phyloP scores from a whole-genome alignment of 192 early-diverging fungal species.

The Funneliformis geosporum region DNA sequence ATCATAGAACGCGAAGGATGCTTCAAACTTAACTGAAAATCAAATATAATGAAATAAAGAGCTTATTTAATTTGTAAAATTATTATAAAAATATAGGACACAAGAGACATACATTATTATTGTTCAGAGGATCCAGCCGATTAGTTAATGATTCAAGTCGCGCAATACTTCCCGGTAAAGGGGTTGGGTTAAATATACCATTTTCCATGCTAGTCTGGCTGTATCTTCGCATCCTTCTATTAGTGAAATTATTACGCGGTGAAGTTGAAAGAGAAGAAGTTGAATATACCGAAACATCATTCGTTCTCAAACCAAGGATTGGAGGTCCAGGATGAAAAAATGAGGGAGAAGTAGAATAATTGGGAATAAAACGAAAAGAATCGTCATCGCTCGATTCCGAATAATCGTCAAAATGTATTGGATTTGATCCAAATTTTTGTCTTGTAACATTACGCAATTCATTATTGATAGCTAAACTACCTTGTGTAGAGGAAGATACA shows the following conservation, averaged over 20 bases:
- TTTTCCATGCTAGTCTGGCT: constrained; percentile 62
- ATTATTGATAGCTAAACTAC: not conserved
- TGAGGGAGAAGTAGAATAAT: constrained; percentile 14
- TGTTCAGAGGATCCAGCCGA: not conserved
- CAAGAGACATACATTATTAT: not conserved
- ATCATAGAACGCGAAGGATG: constrained; percentile 51
- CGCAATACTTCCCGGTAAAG: constrained; percentile 40
- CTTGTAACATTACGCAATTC: not conserved
- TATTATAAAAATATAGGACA: not conserved
- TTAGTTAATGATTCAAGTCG: not conserved
- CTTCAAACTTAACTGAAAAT: constrained; percentile 37
- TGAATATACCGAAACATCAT: constrained; percentile 20
- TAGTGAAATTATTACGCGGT: constrained; percentile 42
- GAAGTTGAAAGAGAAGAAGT: constrained; percentile 20
- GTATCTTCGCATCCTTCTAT: constrained; percentile 45
- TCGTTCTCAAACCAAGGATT: constrained; percentile 36
- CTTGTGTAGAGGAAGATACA: constrained; percentile 33
- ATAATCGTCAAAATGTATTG: constrained; percentile 22
- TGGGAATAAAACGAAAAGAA: constrained; percentile 28
- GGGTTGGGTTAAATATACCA: constrained; percentile 57
- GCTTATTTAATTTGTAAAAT: not conserved
- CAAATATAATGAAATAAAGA: not conserved
- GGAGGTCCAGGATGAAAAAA: constrained; percentile 36
- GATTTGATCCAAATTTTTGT: not conserved
- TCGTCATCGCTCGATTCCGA: constrained; percentile 41